Conservation (phyloP, 2,329 filamentous ascomycete species). For the Tolypocladium tropicale region DNA sequence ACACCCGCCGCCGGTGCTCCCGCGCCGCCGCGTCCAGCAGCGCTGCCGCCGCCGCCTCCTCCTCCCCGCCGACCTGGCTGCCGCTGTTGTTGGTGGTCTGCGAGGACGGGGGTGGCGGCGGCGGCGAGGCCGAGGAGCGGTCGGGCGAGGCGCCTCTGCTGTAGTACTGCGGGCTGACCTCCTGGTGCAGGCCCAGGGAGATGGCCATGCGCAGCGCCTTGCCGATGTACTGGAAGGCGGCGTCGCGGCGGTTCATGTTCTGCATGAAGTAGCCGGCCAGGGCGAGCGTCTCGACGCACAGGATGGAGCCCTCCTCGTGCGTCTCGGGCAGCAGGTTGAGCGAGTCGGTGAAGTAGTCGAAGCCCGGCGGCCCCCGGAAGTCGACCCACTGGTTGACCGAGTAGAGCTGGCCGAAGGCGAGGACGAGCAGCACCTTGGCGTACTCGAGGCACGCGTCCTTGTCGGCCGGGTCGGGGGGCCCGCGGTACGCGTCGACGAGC, state of each 20-base stretch:
- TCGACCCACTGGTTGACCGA: constrained; percentile 46
- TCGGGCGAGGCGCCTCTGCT: too few species aligned
- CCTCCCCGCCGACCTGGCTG: too few species aligned
- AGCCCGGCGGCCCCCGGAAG: constrained; percentile 42
- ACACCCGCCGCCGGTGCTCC: constrained; percentile 40
- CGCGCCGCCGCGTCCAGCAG: constrained; percentile 27
- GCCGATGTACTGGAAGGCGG: constrained; percentile 43
- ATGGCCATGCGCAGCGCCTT: constrained; percentile 47
- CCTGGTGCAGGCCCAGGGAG: constrained; percentile 44
- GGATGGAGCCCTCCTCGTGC: constrained; percentile 42
- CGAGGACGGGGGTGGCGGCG: too few species aligned
- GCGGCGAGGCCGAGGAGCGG: too few species aligned
- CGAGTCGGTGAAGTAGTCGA: constrained; percentile 42
- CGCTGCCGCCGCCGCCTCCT: constrained; percentile 6
- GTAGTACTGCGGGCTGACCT: constrained; percentile 20
- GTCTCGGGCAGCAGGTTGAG: constrained; percentile 42
- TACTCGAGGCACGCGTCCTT: constrained; percentile 36
- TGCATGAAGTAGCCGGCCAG: constrained; percentile 48
- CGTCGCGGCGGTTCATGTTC: constrained; percentile 43
- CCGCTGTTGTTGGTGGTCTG: too few species aligned
- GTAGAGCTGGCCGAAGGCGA: constrained; percentile 46
- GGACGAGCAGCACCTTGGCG: constrained; percentile 40
- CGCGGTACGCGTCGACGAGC: constrained; percentile 31
- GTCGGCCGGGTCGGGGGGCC: constrained; percentile 29
- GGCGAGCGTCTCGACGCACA: constrained; percentile 44